Evolutionary conservation across 495 filamentous ascomycete genomes (phyloP), one percentile per base, ranked within the genome.

Genomic region (Rhizodiscina lignyota): DNA sequence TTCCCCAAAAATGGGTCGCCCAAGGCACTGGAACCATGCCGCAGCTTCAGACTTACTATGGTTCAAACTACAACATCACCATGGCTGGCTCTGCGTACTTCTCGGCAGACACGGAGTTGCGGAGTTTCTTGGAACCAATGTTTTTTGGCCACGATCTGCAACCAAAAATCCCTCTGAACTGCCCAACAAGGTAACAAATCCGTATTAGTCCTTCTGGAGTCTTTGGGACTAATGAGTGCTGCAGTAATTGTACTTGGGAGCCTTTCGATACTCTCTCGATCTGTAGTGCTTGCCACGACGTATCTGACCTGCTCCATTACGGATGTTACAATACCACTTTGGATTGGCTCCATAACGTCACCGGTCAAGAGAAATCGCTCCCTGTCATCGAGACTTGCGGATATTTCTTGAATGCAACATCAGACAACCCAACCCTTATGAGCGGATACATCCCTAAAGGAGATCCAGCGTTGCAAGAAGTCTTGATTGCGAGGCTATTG

Each of bases 161-260:
- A 2, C 19, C 35, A 24, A 36, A 43, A 2, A 22, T 43, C 6
- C 40, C 36, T 11, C 6, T 43, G 11, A 34, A 30, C 18, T 43
- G 40, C 16, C 36, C 40, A 2, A 38, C 35, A 5, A 39, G 30
- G 18, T 38, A 43, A 16, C 31, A 11, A 23, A 27, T 13, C 19
- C 36, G 1, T 8, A 27, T 27, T 13, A 13, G 24, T 27, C 24
- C 8, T 27, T 13, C 6, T 27, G 24, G 8, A 6, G 6, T 27
- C 6, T 27, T 13, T 27, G 24, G 24, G 13, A 27, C 8, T 6
- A 3, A 38, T 41, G 20, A 39, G 43, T 12, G 38, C 23, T 17
- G 20, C 38, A 30, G 19, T 23, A 47, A 42, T 15, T 47, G 43
- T 17, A 47, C 43, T 15, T 47, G 43, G 43, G 30, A 34, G 2